Evolutionary conservation across 192 early-diverging fungal genomes (phyloP).

Genomic region (Lunasporangiospora selenospora): DNA sequence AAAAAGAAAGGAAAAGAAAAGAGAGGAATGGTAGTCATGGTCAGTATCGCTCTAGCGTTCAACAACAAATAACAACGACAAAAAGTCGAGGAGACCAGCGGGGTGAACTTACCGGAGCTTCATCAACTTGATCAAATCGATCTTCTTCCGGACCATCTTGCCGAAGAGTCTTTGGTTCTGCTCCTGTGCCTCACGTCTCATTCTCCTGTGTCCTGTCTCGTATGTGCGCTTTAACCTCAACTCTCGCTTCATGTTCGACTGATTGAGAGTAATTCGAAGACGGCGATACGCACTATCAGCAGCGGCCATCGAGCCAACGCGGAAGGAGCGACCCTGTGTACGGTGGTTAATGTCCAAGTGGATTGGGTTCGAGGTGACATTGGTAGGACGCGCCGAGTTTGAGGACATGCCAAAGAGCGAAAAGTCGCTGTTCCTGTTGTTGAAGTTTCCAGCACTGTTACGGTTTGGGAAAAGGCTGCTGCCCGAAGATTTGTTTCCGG

Average conservation of each 20-base stretch:
- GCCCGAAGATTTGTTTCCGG: background rate
- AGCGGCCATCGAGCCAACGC: constrained; percentile 2
- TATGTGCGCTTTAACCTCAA: constrained; percentile 26
- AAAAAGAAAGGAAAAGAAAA: background rate
- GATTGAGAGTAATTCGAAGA: constrained; percentile 25
- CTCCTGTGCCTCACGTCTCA: constrained; percentile 45
- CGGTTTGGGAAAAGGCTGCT: constrained; percentile 22
- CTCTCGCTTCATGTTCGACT: constrained; percentile 42
- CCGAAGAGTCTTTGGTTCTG: constrained; percentile 45
- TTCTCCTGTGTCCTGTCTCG: constrained; percentile 30
- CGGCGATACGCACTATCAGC: constrained; percentile 33
- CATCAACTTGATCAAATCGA: constrained; percentile 46
- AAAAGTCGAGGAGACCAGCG: no score
- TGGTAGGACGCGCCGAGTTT: constrained; percentile 13
- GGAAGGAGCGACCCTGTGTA: constrained; percentile 38
- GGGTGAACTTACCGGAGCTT: constrained; percentile 46
- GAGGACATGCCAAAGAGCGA: constrained; percentile 17
- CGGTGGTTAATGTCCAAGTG: constrained; percentile 37
- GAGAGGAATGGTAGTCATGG: background rate
- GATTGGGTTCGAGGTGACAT: constrained; percentile 44
- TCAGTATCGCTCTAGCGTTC: background rate
- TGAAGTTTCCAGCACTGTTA: background rate
- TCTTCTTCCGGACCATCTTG: constrained; percentile 46
- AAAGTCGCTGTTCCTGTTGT: background rate
- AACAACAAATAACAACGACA: background rate